Conservation (phyloP, 108 stramenopile species). For the Cyclotella choctawhatcheeana region DNA sequence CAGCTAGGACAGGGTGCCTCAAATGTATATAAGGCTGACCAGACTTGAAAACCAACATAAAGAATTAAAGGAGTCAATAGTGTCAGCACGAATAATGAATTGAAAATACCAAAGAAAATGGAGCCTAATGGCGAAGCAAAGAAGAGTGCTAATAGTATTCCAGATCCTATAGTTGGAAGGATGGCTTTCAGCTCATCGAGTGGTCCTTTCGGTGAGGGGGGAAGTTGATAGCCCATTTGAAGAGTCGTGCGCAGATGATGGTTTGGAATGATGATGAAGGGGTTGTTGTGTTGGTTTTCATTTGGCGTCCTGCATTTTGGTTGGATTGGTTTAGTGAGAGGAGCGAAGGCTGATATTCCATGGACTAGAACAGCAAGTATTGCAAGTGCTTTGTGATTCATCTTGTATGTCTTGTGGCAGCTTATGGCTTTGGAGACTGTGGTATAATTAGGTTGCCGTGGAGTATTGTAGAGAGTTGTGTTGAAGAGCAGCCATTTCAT, state of each 20-base stretch:
- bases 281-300: too few species aligned
- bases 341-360: too few species aligned
- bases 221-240: slow-evolving; percentile 40
- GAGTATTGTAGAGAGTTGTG: too few species aligned
- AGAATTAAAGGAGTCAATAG: slow-evolving; percentile 62
- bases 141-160: slow-evolving; percentile 46
- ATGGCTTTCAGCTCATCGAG: slow-evolving; percentile 36
- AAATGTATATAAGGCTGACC: slow-evolving; percentile 70
- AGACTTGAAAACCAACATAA: slow-evolving; percentile 62
- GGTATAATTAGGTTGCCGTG: too few species aligned
- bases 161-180: slow-evolving; percentile 42
- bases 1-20: slow-evolving; percentile 74
- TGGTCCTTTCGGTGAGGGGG: slow-evolving; percentile 38
- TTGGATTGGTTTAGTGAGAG: too few species aligned
- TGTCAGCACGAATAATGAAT: slow-evolving; percentile 65
- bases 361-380: too few species aligned
- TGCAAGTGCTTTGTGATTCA: too few species aligned
- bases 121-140: slow-evolving; percentile 77
- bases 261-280: too few species aligned
- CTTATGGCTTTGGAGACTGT: too few species aligned
- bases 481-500: too few species aligned
- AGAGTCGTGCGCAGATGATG: slow-evolving; percentile 21
- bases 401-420: too few species aligned
- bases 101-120: slow-evolving; percentile 72
- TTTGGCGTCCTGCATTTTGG: too few species aligned